Percentiles rank a stretch among this genome's conserved stretches.
Evolutionary conservation across 176 grass and related monocot species (phyloP).

Genomic region (Tuctoria greenei): DNA sequence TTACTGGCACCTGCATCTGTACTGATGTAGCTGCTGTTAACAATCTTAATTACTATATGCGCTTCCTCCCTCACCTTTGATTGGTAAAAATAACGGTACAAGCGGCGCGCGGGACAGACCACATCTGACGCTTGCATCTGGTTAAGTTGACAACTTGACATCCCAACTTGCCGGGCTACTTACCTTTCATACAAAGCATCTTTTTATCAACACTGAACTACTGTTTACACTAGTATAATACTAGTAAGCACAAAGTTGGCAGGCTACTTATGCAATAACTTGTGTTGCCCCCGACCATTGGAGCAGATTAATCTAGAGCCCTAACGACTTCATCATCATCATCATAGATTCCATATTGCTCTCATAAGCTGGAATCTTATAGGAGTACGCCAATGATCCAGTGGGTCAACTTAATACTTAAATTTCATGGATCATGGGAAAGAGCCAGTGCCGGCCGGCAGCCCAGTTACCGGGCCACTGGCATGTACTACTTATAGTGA

Average conservation of each 20-base stretch:
- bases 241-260: conserved; percentile 13
- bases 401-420: conserved; percentile 36
- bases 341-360: conserved; percentile 11
- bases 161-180: conserved; percentile 28
- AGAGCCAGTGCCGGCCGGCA: conserved; percentile 49
- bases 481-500: background rate
- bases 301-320: conserved; percentile 23
- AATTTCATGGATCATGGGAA: conserved; percentile 35
- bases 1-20: background rate
- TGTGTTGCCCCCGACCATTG: conserved; percentile 1
- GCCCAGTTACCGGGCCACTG: conserved; percentile 32
- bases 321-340: conserved; percentile 1
- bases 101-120: too few species aligned
- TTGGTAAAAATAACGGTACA: too few species aligned
- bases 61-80: conserved; percentile 2
- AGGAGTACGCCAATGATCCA: conserved; percentile 3
- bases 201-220: background rate
- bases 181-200: background rate
- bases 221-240: background rate
- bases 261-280: background rate
- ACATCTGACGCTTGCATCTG: background rate
- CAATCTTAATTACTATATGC: conserved; percentile 13
- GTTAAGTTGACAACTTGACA: conserved; percentile 16
- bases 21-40: too few species aligned
- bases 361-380: conserved; percentile 36